phyloP scores from a whole-genome alignment of 805 yeast genomes.

The Candida montana region DNA sequence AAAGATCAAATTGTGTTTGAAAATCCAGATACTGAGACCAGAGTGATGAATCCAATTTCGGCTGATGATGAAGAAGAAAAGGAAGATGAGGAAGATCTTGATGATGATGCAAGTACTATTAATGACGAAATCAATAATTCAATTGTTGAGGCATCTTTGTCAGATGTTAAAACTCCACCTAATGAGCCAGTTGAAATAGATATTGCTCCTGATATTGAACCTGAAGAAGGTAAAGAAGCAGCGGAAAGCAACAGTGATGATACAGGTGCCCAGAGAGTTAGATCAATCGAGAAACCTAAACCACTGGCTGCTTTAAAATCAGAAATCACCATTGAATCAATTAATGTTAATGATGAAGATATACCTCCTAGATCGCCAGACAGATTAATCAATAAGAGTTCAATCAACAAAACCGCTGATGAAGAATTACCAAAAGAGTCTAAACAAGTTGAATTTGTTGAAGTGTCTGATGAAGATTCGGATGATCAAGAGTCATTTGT shows the following conservation, averaged over 20 bases:
- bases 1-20: background rate
- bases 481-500: conserved; percentile 27
- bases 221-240: background rate
- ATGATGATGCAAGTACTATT: no score
- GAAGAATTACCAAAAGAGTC: no score
- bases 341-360: conserved; percentile 2
- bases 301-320: background rate
- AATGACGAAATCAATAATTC: background rate
- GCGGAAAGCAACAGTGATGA: background rate
- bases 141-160: background rate
- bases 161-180: background rate
- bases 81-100: no score
- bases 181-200: background rate
- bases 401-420: background rate
- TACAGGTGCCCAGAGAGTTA: background rate
- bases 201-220: background rate
- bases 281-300: conserved; percentile 2
- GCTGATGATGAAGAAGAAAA: no score
- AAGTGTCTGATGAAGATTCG: background rate
- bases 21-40: background rate
- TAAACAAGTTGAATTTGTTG: background rate
- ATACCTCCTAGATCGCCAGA: conserved; percentile 6
- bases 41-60: background rate
- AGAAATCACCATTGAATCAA: background rate
- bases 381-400: background rate